phyloP scores from a whole-genome alignment of 2,329 filamentous ascomycete species.

The Neonectria faginata region DNA sequence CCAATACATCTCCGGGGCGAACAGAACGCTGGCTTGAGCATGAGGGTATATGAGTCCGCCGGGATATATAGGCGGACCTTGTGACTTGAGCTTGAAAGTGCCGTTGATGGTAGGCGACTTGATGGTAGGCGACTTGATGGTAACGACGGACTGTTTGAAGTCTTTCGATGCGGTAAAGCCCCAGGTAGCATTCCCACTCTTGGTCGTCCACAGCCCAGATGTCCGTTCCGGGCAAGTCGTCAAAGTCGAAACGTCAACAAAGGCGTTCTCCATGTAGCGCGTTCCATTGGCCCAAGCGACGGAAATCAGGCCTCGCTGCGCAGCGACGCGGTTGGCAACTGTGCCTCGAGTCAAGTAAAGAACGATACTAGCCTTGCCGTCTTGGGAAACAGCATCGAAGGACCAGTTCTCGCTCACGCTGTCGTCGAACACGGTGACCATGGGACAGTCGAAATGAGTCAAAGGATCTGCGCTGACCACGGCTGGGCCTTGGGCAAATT shows the following conservation, averaged over 20 bases:
- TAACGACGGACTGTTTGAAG: slow-evolving; percentile 28
- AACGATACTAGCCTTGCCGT: slow-evolving; percentile 30
- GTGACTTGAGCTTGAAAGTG: slow-evolving; percentile 28
- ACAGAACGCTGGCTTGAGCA: slow-evolving; percentile 22
- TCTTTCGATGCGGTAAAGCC: slow-evolving; percentile 29
- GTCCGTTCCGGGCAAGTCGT: slow-evolving; percentile 24
- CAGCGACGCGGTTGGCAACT: slow-evolving; percentile 20
- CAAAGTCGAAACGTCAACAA: slow-evolving; percentile 28
- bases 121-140: slow-evolving; percentile 37
- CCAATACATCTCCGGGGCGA: slow-evolving; percentile 27
- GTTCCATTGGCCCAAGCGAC: slow-evolving; percentile 35
- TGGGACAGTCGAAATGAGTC: slow-evolving; percentile 25
- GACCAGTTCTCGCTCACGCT: slow-evolving; percentile 30
- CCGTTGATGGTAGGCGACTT: slow-evolving; percentile 35
- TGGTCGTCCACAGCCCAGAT: slow-evolving; percentile 23
- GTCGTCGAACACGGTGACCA: slow-evolving; percentile 25
- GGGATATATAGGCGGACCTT: slow-evolving; percentile 33
- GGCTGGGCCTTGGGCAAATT: slow-evolving; percentile 11
- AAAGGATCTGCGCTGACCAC: slow-evolving; percentile 20
- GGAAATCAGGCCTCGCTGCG: slow-evolving; percentile 32
- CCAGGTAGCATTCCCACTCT: slow-evolving; percentile 23
- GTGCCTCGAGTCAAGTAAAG: slow-evolving; percentile 31
- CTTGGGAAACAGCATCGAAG: slow-evolving; percentile 25
- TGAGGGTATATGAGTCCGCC: slow-evolving; percentile 33
- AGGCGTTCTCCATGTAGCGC: slow-evolving; percentile 32